Base-by-base conservation (phyloP, 2,329 filamentous ascomycete genomes). In the Leptographium flavum region DNA sequence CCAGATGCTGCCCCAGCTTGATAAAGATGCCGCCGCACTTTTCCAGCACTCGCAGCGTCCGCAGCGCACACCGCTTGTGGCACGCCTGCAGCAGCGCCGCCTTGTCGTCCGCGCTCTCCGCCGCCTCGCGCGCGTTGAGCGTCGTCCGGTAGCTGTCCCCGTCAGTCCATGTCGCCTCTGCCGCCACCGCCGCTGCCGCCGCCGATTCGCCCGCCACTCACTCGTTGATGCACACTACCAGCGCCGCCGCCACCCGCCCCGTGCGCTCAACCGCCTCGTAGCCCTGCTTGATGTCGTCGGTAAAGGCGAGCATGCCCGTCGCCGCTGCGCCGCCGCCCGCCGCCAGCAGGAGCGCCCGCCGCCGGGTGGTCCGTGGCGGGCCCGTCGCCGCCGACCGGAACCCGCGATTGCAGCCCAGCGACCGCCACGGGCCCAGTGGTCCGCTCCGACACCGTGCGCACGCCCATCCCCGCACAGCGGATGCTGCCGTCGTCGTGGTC, bases 21-120 rank as follows among this genome's bases (percentile, higher is more conserved):
- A 98, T 96, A 56, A 96, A 98, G 51, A 98, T 94, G 25, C 90
- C 94, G 23, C 93, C 92, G 62, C 95, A 96, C 69, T 85, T 87
- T 70, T 98, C 92, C 52, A 96, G 67, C 2, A 93, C 88, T 47
- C 73, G 74, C 36, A 96, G 68, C 1, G 92, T 95, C 50, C 92
- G 78, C 56, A 87, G 75, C 27, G 92, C 92, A 65, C 92, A 98
- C 62, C 92, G 76, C 60, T 93, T 83, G 63, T 98, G 92, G 58
- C 92, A 96, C 51, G 80, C 79, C 54, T 78, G 83, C 43, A 98
- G 68, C 32, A 82, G 62, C n/a, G 63, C 68, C n/a, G 74, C 68
- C 57, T 78, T 76, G 59, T 86, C 76, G 43, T 76, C 71, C 33
- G 73, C 68, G 49, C 85, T 73, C 19, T 79, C 68, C 35, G 65